Evolutionary conservation across 139 green algal species (phyloP).

Genomic region (Ettlia oleoabundans): DNA sequence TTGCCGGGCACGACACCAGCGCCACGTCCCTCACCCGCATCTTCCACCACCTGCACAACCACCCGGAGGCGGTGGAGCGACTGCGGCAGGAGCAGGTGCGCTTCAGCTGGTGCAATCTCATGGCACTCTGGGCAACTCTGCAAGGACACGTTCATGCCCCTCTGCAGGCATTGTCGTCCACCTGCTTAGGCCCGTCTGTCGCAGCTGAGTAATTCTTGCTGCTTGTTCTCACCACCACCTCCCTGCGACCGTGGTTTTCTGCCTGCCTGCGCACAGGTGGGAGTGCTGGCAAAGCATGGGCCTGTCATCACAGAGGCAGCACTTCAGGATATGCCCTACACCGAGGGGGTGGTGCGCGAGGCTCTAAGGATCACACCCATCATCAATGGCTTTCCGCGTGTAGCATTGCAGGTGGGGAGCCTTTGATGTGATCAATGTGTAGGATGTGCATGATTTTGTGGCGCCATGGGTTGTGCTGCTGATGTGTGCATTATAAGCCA

Average conservation of each 20-base stretch:
- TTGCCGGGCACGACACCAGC: conserved; percentile 89
- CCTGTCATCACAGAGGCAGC: conserved; percentile 7
- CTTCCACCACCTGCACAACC: conserved; percentile 4
- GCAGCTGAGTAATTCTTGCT: too few relatives aligned
- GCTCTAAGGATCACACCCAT: conserved; percentile 21
- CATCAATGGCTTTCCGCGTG: conserved; percentile 6
- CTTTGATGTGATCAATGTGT: not conserved
- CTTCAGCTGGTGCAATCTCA: not conserved
- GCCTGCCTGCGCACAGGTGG: not conserved
- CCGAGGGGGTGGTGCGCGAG: conserved; percentile 15
- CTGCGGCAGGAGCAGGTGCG: conserved; percentile 19
- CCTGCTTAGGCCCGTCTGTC: too few relatives aligned
- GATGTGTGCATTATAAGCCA: too few relatives aligned
- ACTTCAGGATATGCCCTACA: conserved; percentile 35
- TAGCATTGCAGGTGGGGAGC: conserved; percentile 6
- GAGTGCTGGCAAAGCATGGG: conserved; percentile 34
- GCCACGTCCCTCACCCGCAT: conserved; percentile 60
- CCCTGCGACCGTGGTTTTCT: too few relatives aligned
- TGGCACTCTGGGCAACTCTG: too few relatives aligned
- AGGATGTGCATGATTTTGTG: too few relatives aligned
- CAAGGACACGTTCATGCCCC: too few relatives aligned
- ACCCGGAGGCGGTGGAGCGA: conserved; percentile 6
- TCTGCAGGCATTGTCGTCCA: too few relatives aligned
- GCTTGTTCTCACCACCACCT: too few relatives aligned
- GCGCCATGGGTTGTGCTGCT: not conserved